Conservation (phyloP, 352 stramenopile genomes). For the Nothophytophthora sp. region DNA sequence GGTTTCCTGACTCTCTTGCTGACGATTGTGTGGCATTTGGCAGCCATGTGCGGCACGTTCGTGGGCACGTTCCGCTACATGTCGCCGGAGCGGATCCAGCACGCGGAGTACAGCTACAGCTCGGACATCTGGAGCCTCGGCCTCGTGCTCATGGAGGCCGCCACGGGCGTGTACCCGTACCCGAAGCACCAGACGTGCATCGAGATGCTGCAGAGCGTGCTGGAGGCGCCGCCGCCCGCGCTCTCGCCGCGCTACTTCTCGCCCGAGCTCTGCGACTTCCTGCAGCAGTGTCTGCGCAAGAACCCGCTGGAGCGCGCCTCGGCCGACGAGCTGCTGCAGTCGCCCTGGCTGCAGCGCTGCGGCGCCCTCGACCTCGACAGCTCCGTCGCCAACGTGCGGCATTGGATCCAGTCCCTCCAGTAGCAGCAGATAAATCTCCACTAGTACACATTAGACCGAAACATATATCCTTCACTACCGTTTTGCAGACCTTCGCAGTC, state of each 20-base stretch:
- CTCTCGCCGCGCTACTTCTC: conserved; percentile 75
- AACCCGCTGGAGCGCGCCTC: conserved; percentile 62
- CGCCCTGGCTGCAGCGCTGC: conserved; percentile 73
- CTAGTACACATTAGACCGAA: conserved; percentile 1
- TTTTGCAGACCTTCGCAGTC: too few relatives aligned
- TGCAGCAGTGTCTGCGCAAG: conserved; percentile 66
- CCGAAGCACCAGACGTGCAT: conserved; percentile 79
- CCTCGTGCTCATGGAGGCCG: conserved; percentile 91
- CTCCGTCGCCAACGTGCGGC: conserved; percentile 49
- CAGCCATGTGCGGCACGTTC: conserved; percentile 94
- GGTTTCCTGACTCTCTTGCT: too few relatives aligned
- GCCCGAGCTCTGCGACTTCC: conserved; percentile 71
- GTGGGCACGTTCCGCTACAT: conserved; percentile 95
- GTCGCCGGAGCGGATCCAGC: conserved; percentile 90
- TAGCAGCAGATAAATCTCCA: conserved; percentile 21
- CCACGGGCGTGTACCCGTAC: conserved; percentile 90
- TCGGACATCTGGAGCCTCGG: conserved; percentile 95
- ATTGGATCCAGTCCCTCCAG: conserved; percentile 78
- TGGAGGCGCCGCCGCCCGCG: conserved; percentile 67
- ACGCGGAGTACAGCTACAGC: conserved; percentile 87
- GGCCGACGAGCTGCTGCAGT: conserved; percentile 64
- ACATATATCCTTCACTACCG: too few relatives aligned
- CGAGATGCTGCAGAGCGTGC: conserved; percentile 82
- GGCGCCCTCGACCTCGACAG: conserved; percentile 38
- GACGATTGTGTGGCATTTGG: too few relatives aligned